Conservation (phyloP, 1,284 basidiomycete genomes). For the Vanrija pseudolonga region DNA sequence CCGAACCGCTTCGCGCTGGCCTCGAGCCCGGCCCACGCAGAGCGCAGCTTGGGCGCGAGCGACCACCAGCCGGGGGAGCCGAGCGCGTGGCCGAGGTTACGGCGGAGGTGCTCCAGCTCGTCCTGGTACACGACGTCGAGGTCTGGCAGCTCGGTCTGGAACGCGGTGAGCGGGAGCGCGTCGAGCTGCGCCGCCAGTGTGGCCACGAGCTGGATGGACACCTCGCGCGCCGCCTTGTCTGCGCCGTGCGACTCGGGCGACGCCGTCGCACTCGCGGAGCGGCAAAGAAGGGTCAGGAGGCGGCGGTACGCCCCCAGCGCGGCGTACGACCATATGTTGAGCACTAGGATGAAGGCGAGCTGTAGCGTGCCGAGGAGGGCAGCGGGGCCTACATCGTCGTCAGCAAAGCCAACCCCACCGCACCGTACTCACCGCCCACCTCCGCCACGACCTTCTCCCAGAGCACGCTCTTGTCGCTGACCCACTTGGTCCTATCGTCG, state of each 20-base stretch:
- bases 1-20: slow-evolving; percentile 18
- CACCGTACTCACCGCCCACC: slow-evolving; percentile 35
- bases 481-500: slow-evolving; percentile 46
- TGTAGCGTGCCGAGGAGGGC: slow-evolving; percentile 47
- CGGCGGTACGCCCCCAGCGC: slow-evolving; percentile 47
- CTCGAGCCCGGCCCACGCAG: slow-evolving; percentile 13
- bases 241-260: background rate
- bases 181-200: slow-evolving; percentile 38
- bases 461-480: slow-evolving; percentile 51
- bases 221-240: background rate
- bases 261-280: slow-evolving; percentile 24
- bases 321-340: slow-evolving; percentile 49
- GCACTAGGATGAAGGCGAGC: slow-evolving; percentile 49
- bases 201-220: slow-evolving; percentile 23
- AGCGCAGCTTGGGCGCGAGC: slow-evolving; percentile 1
- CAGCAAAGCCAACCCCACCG: background rate
- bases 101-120: slow-evolving; percentile 38
- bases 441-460: slow-evolving; percentile 35
- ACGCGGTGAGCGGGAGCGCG: slow-evolving; percentile 42
- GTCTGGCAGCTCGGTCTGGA: slow-evolving; percentile 49
- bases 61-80: slow-evolving; percentile 8
- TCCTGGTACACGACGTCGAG: slow-evolving; percentile 45
- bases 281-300: slow-evolving; percentile 44
- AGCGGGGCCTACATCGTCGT: slow-evolving; percentile 30
- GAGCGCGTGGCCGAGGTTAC: slow-evolving; percentile 19